Evolutionary conservation across 768 basidiomycete genomes (phyloP), one percentile per base, ranked within the genome.

Genomic region (Suillus weaverae): DNA sequence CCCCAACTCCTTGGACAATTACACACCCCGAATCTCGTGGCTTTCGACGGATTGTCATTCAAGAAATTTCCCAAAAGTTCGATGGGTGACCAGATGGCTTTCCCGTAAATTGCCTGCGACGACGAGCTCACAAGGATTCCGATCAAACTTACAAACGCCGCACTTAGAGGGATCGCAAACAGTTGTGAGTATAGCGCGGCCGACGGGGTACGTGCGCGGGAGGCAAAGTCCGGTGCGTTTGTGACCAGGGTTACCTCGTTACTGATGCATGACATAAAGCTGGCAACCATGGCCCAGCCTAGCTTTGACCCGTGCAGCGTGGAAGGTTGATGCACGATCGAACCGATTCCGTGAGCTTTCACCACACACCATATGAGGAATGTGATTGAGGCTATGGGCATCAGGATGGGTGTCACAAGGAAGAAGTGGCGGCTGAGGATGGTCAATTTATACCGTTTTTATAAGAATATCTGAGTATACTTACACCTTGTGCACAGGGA

Each of bases 101-200:
- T 86, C 30, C 89, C 90, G 69, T 89, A 94, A 68, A 94, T 89
- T 16, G 86, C 83, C 67, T 87, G 81, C 22, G 89, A 89, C 22
- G 90, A 89, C 1, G 91, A 92, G 63, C 88, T 87, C 67, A 95
- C 91, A 60, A 92, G 86, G 73, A 95, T 91, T 1, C 91, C 91
- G 65, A 94, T 80, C 76, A 94, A 89, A 70, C 87, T 88, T 69
- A 91, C 88, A 61, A 92, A 72, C 32, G 87, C 86, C 77, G 92
- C 92, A 1, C 86, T 84, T 61, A 94, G 65, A 0, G 92, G 92
- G 36, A 92, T 83, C 0, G 91, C 83, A 66, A 92, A 75, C 18
- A 91, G 77, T 74, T 93, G 91, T 35, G 90, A 86, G 67, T 80
- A 82, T 46, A 88, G 74, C 3, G 88, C 88, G 30, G 86, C 87